Percentiles rank a stretch among this genome's conserved stretches.
Conservation (phyloP, 495 filamentous ascomycete genomes). For the Lentithecium fluviatile region DNA sequence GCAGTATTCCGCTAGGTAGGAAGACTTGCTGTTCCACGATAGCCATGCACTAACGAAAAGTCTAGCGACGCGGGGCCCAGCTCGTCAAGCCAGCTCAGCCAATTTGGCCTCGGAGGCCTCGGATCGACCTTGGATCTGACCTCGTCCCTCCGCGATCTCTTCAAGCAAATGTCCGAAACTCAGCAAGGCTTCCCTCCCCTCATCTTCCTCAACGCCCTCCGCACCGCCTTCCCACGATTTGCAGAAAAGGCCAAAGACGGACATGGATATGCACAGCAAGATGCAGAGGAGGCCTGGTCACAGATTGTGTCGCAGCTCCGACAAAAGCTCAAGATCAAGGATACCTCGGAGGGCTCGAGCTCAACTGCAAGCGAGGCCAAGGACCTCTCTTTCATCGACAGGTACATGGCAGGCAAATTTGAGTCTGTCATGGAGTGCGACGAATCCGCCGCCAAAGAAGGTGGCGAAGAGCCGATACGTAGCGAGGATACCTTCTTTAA, state of each 20-base stretch:
- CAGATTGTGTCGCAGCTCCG: constrained; percentile 88
- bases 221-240: constrained; percentile 87
- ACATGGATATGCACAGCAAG: constrained; percentile 87
- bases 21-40: neutral
- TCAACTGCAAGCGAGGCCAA: constrained; percentile 39
- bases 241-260: constrained; percentile 79
- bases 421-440: constrained; percentile 76
- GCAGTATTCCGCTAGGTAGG: constrained; percentile 58
- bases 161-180: constrained; percentile 90
- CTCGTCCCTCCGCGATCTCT: constrained; percentile 76
- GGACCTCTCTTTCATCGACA: constrained; percentile 77
- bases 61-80: constrained; percentile 38
- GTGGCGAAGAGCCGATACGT: constrained; percentile 65
- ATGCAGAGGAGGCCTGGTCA: constrained; percentile 97
- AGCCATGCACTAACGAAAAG: constrained; percentile 10
- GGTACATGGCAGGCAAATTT: constrained; percentile 81
- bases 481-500: constrained; percentile 80
- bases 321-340: constrained; percentile 70
- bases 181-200: constrained; percentile 84
- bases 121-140: constrained; percentile 70
- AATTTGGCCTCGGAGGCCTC: constrained; percentile 60
- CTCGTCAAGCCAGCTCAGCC: constrained; percentile 53
- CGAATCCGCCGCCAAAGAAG: constrained; percentile 72
- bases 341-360: constrained; percentile 35
- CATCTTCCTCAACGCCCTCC: constrained; percentile 79